phyloP scores from a whole-genome alignment of 257 asterid genomes.

The Parsonsia alboflavescens region DNA sequence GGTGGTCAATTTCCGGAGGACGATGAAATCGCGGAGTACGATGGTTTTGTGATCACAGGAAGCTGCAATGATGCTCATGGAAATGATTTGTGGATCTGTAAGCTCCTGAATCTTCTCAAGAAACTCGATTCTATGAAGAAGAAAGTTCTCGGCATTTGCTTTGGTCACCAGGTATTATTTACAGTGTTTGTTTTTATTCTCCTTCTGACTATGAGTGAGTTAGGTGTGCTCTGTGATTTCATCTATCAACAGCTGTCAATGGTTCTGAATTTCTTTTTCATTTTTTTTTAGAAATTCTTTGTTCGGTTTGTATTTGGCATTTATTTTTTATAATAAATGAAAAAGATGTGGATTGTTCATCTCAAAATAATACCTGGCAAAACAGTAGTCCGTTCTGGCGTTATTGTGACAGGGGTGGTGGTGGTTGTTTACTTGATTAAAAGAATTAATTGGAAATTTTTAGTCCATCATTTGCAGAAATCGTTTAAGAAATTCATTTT shows the following conservation, averaged over 20 bases:
- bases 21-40: slow-evolving; percentile 51
- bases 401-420: neutral
- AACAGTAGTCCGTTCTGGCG: neutral
- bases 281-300: too few species aligned
- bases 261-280: neutral
- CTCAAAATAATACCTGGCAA: neutral
- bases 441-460: neutral
- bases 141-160: slow-evolving; percentile 77
- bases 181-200: neutral
- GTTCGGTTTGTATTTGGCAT: too few species aligned
- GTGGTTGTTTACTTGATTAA: neutral
- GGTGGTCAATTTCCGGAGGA: slow-evolving; percentile 75
- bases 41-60: slow-evolving; percentile 84
- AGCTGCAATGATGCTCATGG: slow-evolving; percentile 93
- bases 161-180: slow-evolving; percentile 85
- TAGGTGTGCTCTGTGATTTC: neutral
- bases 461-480: too few species aligned
- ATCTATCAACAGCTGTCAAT: neutral
- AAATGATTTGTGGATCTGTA: slow-evolving; percentile 66
- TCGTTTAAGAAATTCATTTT: too few species aligned
- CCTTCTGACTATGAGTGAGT: neutral
- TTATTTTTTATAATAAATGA: too few species aligned
- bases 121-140: slow-evolving; percentile 61
- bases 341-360: too few species aligned
- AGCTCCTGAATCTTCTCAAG: slow-evolving; percentile 44